Percentiles rank a stretch among this genome's conserved stretches.
Conservation (phyloP, 306 rosid species). For the Medicago truncatula region MtrunA17r5.0-ANR NC_053046.1:17758001-17758500, state of each 20-base stretch:
- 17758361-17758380: constrained; percentile 49
- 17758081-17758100: too few species aligned
- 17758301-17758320: constrained; percentile 50
- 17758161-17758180: background rate
- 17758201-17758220: background rate
- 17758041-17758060: too few species aligned
- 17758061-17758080: too few species aligned
- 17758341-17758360: constrained; percentile 46
- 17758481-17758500: constrained; percentile 64
- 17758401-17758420: constrained; percentile 69
- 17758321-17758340: constrained; percentile 53
- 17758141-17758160: too few species aligned
- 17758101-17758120: too few species aligned
- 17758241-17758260: background rate
- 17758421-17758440: constrained; percentile 72
- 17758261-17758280: background rate
- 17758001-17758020: too few species aligned
- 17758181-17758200: background rate
- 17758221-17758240: background rate
- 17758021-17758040: too few species aligned
- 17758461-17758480: constrained; percentile 49
- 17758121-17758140: too few species aligned
- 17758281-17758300: constrained; percentile 65
- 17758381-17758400: constrained; percentile 63
- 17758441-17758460: constrained; percentile 53